Base-by-base conservation (phyloP, 441 rosid genomes). In the Syzygium syzygioides region DNA sequence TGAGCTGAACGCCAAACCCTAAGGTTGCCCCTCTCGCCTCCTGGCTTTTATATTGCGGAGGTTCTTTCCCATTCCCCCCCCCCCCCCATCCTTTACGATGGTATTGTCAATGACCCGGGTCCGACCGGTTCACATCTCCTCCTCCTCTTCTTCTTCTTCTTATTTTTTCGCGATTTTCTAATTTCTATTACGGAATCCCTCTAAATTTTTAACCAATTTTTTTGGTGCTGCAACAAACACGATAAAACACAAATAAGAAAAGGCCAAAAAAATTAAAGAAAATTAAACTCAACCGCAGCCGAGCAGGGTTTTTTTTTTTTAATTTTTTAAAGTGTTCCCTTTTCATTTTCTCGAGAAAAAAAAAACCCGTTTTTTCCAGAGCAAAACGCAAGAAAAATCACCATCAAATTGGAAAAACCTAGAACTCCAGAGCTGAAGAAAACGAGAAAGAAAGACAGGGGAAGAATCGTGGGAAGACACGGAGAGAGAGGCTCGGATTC, bases 201-300 rank as follows among this genome's bases (percentile, higher is more conserved):
- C 14, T 32, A 20, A 18, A 66, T 64, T 64, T n/a, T 30, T 1
- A 7, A 30, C 0, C 18, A 30, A 64, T 64, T 64, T 8, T 7
- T 4, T 15, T 8, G 6, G 0, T 0, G 20, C 30, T 17, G 41
- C 41, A 0, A 30, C 1, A 17, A 30, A 0, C 12, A 8, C 12
- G 12, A 64, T 15, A 30, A 64, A 30, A 30, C 37, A 62, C 1
- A 53, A 53, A 3, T 0, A 6, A 14, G n/a, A 30, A 30, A 62
- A 4, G 3, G 23, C 5, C 1, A 62, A 62, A 62, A 62, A n/a
- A 6, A 7, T 45, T 7, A 56, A 62, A 0, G 19, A n/a, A 62
- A 62, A 62, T 62, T 14, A 28, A 62, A 14, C 68, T 1, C 0
- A 1, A 17, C 3, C 5, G 9, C 71, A 62, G 3, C 1, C 0